Base-by-base conservation (phyloP, 192 early-diverging fungal species). In the Gamsiella multidivaricata region DNA sequence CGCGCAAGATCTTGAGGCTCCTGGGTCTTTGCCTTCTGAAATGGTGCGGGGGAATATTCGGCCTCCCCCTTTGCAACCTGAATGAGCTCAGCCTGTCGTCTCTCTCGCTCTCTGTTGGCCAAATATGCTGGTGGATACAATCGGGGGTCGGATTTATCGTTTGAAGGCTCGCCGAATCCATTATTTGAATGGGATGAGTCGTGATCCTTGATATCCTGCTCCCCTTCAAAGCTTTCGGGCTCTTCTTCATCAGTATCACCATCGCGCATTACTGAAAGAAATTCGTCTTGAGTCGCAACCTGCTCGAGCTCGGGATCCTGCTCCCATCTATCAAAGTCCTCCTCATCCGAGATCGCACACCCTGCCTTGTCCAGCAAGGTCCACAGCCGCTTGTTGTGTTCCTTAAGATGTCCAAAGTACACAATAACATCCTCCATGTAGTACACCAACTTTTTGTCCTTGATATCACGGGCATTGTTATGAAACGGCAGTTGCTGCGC, bases 401-500 rank as follows among this genome's bases (percentile, higher is more conserved):
- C 51, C 1, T 76, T 25, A 10, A 76, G 29, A 33, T 57, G 64
- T 3, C 65, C 63, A 67, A 67, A 76, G 17, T 68, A 54, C 20
- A 47, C 46, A 32, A 76, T 25, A 25, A 76, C 59, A 23, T 76
- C 72, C 15, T 62, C 72, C 41, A 61, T 25, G 22, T 49, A 62
- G 10, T 62, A 65, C 2, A 67, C 53, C n/a, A 76, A 49, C 32
- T 75, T 50, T 2, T 29, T 9, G 1, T 42, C 20, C 53, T 59
- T 61, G 53, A 76, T 56, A 10, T 41, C 45, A 10, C n/a, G 28
- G 31, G 26, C 29, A 6, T 60, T 34, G 2, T 37, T 41, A 12
- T 62, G 25, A 42, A 49, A 76, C 3, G 72, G 72, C n/a, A 76
- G 55, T 3, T 59, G 72, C 15, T 25, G 54, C 18, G 58, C 64